Conservation (phyloP, 2,329 filamentous ascomycete genomes). For the Fusarium anguioides region DNA sequence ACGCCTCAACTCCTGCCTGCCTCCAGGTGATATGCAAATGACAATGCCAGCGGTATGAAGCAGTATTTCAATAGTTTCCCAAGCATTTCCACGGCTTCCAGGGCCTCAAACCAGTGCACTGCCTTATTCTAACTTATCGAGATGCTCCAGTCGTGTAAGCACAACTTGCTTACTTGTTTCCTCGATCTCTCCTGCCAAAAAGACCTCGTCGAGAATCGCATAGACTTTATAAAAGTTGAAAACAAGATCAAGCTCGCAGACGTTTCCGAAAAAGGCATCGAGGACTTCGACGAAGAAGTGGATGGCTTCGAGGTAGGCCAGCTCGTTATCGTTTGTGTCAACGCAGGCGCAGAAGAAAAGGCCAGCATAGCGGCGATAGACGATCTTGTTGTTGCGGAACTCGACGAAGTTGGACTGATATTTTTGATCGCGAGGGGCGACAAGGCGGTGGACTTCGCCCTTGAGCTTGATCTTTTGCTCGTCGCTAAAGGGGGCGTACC, state of each 20-base stretch:
- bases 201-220: constrained; percentile 97
- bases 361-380: constrained; percentile 96
- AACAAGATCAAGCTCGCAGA: constrained; percentile 94
- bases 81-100: neutral
- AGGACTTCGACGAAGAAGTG: constrained; percentile 99
- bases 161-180: constrained; percentile 99
- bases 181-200: constrained; percentile 96
- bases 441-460: constrained; percentile 97
- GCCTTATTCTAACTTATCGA: constrained; percentile 89
- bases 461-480: constrained; percentile 99
- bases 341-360: constrained; percentile 99
- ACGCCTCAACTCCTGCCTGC: constrained; percentile 36
- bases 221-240: constrained; percentile 92
- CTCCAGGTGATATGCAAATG: constrained; percentile 30
- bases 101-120: neutral
- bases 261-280: constrained; percentile 98
- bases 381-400: constrained; percentile 92
- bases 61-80: neutral
- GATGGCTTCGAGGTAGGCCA: constrained; percentile 96
- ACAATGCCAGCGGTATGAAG: neutral
- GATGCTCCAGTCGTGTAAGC: constrained; percentile 89
- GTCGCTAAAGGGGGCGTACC: constrained; percentile 98
- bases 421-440: constrained; percentile 97
- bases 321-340: constrained; percentile 98
- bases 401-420: constrained; percentile 99